Base-by-base conservation (phyloP, 768 basidiomycete genomes). In the Naematelia encephala region DNA sequence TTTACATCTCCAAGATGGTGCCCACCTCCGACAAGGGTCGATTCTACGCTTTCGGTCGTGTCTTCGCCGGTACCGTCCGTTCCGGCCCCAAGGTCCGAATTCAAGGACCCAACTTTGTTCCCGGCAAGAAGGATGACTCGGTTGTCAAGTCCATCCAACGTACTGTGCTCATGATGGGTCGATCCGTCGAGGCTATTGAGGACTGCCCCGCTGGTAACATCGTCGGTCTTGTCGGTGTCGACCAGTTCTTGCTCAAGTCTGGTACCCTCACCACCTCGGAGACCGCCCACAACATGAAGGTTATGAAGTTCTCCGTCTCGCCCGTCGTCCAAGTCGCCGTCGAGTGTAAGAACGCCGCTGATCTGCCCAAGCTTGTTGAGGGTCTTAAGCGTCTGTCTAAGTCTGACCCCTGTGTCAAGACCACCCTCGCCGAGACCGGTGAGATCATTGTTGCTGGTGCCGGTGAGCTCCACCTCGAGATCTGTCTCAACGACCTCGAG, bases 1-100 rank as follows among this genome's bases (percentile, higher is more conserved):
- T 94, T 64, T 99, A 99, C 81, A 83, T 99, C 81, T 98, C 96
- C 68, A 98, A 98, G 86, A 98, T 99, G 96, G 96, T 98, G 72
- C 96, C 96, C 63, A 97, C 96, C 43, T 96, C 96, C 69, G 96
- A 99, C 80, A 98, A 98, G 82, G 96, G 96, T 74, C 92, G 96
- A 61, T 99, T 98, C 89, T 98, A 98, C 80, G 96, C 96, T 62
- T 99, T 99, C 80, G 96, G 96, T 80, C 96, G 96, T 84, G 87
- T 99, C 82, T 99, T 99, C 85, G 90, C 96, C 64, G 96, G 96
- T 75, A 98, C 92, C 62, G 92, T 98, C 75, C 87, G 85, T 68
- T 85, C 96, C 57, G 96, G 96, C 56, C 96, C 96, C 75, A 99
- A 99, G 82, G 85, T 98, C 81, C 91, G 96, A 74, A 98, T 99